Percentiles rank a stretch among this genome's conserved stretches.
Evolutionary conservation across 805 yeast species (phyloP).

Genomic region (Kluyveromyces starmeri): DNA sequence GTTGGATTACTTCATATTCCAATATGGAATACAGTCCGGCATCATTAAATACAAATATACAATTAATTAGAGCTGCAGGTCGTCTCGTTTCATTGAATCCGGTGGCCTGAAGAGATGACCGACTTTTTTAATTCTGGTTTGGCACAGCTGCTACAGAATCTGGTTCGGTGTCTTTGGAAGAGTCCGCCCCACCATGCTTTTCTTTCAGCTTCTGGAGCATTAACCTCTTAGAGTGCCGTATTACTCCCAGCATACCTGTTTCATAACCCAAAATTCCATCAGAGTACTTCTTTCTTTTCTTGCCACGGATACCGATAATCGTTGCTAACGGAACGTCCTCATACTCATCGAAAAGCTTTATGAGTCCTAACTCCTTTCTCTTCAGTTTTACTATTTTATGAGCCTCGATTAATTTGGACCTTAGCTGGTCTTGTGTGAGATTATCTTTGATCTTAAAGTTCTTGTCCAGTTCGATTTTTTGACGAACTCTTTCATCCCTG

Average conservation of each 20-base stretch:
- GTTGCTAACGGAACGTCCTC: constrained; percentile 30
- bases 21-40: constrained; percentile 3
- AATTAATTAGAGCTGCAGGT: constrained; percentile 3
- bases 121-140: too few species aligned
- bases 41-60: constrained; percentile 4
- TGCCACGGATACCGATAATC: constrained; percentile 30
- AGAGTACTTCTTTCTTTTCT: constrained; percentile 27
- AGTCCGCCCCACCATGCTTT: background rate
- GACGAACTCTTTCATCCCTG: constrained; percentile 8
- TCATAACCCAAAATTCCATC: constrained; percentile 28
- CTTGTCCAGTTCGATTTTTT: constrained; percentile 8
- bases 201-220: constrained; percentile 1
- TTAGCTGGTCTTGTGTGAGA: constrained; percentile 18
- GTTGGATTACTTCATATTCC: constrained; percentile 5
- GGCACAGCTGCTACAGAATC: background rate
- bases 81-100: too few species aligned
- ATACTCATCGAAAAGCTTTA: constrained; percentile 27
- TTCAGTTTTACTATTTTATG: constrained; percentile 16
- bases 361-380: constrained; percentile 25
- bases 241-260: constrained; percentile 18
- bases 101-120: too few species aligned
- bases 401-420: constrained; percentile 15
- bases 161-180: background rate
- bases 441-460: constrained; percentile 4
- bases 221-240: constrained; percentile 5